Evolutionary conservation across 805 yeast genomes (phyloP), one percentile per base, ranked within the genome.

Genomic region (Starmerella roubikii): DNA sequence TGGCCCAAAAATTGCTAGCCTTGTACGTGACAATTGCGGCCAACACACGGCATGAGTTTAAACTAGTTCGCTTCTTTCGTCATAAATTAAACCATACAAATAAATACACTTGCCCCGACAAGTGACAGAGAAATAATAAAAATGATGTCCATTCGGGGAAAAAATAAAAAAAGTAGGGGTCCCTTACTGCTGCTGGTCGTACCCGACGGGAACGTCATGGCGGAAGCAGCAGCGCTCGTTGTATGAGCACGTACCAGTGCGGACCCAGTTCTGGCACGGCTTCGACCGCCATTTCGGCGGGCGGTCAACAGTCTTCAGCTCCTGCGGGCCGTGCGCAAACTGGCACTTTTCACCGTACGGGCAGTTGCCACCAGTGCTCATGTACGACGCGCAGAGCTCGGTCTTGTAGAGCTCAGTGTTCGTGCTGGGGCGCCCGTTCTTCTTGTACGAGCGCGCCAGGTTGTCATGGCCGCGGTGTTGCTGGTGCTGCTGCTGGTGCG

Each of bases 331-430:
- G 55, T 85, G 96, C 5, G 95, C 95, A 67, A 85, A 85, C 62
- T 85, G 95, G 58, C 96, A 85, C 63, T 85, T 85, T 48, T 71
- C 69, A 2, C 93, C 94, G 56, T 85, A 85, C 13, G 93, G 94
- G 57, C 96, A 85, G 37, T 58, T 53, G 19, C 81, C 80, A 19
- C 75, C 74, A 47, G 73, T 69, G 51, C 71, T 74, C 54, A 74
- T 71, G 56, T 68, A 85, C 20, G 86, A 77, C 29, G 76, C 78
- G 59, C 96, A 85, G 40, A 86, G 67, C 59, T 85, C 96, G 0
- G 96, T 86, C 62, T 85, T 85, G 70, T 83, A 85, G 29, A 85
- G 67, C 48, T 72, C 78, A 24, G 81, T 75, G 56, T 77, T 60
- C 32, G 60, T 57, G 36, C 54, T 49, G 26, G 56, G 55, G 34